Percentiles rank a stretch among this genome's conserved stretches.
Conservation (phyloP, 148 eudicot species). For the Chenopodium quinoa region DNA sequence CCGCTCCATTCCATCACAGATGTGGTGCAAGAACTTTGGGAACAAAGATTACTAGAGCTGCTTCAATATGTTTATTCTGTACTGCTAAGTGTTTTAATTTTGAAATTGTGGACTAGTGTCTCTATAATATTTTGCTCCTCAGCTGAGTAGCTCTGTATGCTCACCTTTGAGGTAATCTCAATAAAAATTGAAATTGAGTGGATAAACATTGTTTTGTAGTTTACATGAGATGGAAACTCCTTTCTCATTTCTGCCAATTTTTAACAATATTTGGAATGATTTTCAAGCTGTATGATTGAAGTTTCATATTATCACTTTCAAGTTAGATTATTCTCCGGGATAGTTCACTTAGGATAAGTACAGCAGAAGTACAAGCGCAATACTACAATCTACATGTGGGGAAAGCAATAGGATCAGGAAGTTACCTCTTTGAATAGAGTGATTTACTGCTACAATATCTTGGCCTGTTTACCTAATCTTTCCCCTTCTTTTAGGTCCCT, state of each 20-base stretch:
- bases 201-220: constrained; percentile 20
- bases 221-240: constrained; percentile 7
- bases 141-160: constrained; percentile 14
- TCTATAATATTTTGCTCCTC: constrained; percentile 13
- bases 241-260: not conserved
- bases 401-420: not conserved
- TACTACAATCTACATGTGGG: not conserved
- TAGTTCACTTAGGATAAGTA: not conserved
- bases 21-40: constrained; percentile 99
- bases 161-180: constrained; percentile 24
- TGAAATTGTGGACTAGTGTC: constrained; percentile 13
- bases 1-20: constrained; percentile 88
- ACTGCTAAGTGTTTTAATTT: constrained; percentile 19
- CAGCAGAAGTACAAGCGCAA: not conserved
- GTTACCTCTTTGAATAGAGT: not conserved
- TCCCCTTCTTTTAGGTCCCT: not conserved
- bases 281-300: not conserved
- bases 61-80: constrained; percentile 12
- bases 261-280: constrained; percentile 1
- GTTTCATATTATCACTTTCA: not conserved
- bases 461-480: not conserved
- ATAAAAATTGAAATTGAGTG: constrained; percentile 28
- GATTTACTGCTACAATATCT: not conserved
- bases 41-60: constrained; percentile 66
- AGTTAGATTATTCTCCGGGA: not conserved